These are phyloP conservation scores for Zygosaccharomyces gambellarensis DNA, from an alignment of 805 yeast genomes.

Conservation along the genomic window DNA sequence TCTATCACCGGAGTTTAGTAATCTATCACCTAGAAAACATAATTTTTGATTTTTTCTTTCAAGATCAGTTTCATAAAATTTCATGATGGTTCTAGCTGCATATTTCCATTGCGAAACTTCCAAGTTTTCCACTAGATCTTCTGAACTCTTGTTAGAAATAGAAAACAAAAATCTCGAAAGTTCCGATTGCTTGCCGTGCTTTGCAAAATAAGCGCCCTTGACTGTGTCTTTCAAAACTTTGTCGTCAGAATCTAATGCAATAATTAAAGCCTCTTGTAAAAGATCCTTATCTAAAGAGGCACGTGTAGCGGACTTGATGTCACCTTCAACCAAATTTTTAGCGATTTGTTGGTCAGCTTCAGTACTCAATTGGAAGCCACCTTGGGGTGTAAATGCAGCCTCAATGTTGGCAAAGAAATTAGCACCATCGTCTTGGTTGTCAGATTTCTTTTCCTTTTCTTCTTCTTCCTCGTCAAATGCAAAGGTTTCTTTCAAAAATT, in stretches of 20 bases:
- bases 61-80: conserved; percentile 44
- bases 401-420: conserved; percentile 38
- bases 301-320: conserved; percentile 62
- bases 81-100: conserved; percentile 63
- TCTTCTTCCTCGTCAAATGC: conserved; percentile 34
- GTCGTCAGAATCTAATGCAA: conserved; percentile 66
- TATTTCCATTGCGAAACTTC: conserved; percentile 80
- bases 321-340: conserved; percentile 53
- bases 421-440: conserved; percentile 30
- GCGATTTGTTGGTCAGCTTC: conserved; percentile 44
- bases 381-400: conserved; percentile 44
- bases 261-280: conserved; percentile 72
- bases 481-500: conserved; percentile 45
- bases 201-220: conserved; percentile 62
- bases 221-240: conserved; percentile 58
- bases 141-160: conserved; percentile 48
- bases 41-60: conserved; percentile 51
- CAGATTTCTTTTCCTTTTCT: conserved; percentile 14
- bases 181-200: conserved; percentile 44
- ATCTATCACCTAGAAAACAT: conserved; percentile 71
- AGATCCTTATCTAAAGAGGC: conserved; percentile 57
- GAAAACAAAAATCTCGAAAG: conserved; percentile 73
- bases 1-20: conserved; percentile 52
- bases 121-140: conserved; percentile 72
- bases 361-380: conserved; percentile 46